Base-by-base conservation (phyloP, 257 asterid genomes). In the Echium plantagineum region DNA sequence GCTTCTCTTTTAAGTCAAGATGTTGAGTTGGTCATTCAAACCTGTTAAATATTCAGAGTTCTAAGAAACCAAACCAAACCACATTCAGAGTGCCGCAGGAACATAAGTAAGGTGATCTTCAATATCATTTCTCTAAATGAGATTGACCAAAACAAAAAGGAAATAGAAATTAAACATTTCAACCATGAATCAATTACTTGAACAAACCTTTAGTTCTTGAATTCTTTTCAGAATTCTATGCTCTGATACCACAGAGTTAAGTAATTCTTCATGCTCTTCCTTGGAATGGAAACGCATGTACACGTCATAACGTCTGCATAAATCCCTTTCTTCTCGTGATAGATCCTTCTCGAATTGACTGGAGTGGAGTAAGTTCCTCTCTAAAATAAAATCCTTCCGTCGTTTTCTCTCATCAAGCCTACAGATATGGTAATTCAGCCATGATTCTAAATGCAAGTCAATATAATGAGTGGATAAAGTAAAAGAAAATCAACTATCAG, bases 381-480 rank as follows among this genome's bases (percentile, higher is more conserved):
- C 94, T 58, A 81, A 67, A 77, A 85, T 77, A 67, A 89, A 89
- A 73, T 83, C 84, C 70, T 87, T 87, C 70, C 96, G 81, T 46
- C 89, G 81, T 70, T 85, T 79, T 69, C 96, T 83, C 85, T 87
- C 96, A 63, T 81, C 89, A 63, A 87, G 93, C 79, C 96, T 87
- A 85, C 63, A 71, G 75, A 68, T 31, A 70, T 61, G 19, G 17
- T 42, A 42, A 48, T 46, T 56, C 32, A 21, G 64, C 51, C 24
- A 58, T 21, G 61, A 59, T 55, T 49, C 48, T 7, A 52, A 32
- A 31, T n/a, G 30, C 60, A 30, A 6, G 55, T 22, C 53, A 47
- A 16, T n/a, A 35, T 42, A 21, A 61, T 17, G 26, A 62, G 22
- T 19, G 15, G 4, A 1, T 53, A 53, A n/a, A 52, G 9, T 10